Conservation (phyloP, 176 grass and related monocot species). For the Lolium multiflorum region DNA sequence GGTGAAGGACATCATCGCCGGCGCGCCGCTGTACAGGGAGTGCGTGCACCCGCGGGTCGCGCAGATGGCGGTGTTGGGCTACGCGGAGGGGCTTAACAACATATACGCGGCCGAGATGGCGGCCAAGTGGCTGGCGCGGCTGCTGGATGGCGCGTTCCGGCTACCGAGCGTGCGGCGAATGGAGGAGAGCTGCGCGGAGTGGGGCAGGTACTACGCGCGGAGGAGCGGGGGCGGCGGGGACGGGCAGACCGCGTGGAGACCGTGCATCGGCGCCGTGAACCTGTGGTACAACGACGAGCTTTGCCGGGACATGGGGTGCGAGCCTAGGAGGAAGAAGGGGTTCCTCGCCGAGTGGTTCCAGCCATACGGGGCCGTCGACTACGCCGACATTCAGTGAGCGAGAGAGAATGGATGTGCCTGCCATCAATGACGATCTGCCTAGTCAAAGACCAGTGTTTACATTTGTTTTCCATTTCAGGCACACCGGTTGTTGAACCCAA, state of each 20-base stretch:
- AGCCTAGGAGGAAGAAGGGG: too few species aligned
- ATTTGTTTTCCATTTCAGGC: too few species aligned
- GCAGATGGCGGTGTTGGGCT: conserved; percentile 49
- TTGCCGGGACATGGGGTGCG: background rate
- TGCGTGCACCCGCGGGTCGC: conserved; percentile 72
- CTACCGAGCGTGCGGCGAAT: conserved; percentile 57
- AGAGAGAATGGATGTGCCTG: too few species aligned
- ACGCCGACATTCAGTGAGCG: too few species aligned
- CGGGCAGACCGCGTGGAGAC: background rate
- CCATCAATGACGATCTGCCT: too few species aligned
- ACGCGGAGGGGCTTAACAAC: too few species aligned
- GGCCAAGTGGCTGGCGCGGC: conserved; percentile 69
- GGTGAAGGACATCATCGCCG: conserved; percentile 51
- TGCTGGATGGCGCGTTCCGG: conserved; percentile 65
- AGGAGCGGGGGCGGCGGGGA: conserved; percentile 23
- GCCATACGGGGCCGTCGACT: too few species aligned
- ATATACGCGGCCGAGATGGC: conserved; percentile 16
- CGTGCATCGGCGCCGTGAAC: too few species aligned
- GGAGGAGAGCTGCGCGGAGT: conserved; percentile 61
- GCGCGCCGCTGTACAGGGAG: conserved; percentile 64
- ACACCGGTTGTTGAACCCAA: too few species aligned
- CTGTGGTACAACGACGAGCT: too few species aligned
- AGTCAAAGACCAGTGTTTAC: too few species aligned
- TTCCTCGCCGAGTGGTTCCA: too few species aligned
- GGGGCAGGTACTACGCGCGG: conserved; percentile 57